These are phyloP conservation scores for Phragmites australis DNA, from an alignment of 176 grass and related monocot species.

Conservation along the genomic window DNA sequence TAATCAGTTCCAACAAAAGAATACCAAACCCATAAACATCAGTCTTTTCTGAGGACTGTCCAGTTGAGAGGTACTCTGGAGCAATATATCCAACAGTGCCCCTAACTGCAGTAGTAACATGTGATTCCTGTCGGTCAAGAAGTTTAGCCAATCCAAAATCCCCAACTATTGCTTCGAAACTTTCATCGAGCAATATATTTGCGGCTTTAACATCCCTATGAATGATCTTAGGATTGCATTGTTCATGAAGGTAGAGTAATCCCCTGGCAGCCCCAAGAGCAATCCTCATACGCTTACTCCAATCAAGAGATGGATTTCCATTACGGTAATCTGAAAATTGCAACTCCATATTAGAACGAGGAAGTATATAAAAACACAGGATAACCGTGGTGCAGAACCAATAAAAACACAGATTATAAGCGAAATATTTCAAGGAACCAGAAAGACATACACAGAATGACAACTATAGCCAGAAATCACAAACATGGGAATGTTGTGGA, in stretches of 20 bases:
- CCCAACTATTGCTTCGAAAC: constrained; percentile 88
- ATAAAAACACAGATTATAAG: not conserved
- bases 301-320: constrained; percentile 77
- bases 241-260: constrained; percentile 90
- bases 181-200: constrained; percentile 91
- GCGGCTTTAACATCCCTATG: constrained; percentile 96
- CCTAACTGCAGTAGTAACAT: constrained; percentile 89
- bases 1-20: constrained; percentile 85
- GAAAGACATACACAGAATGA: not conserved
- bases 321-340: constrained; percentile 61
- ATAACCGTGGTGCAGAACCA: not conserved
- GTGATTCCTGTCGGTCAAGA: constrained; percentile 87
- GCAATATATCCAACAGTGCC: constrained; percentile 96
- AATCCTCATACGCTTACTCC: constrained; percentile 82
- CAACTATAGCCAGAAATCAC: not conserved
- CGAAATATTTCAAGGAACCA: not conserved
- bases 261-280: constrained; percentile 88
- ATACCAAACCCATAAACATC: constrained; percentile 99
- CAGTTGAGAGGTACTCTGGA: constrained; percentile 96
- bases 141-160: constrained; percentile 98
- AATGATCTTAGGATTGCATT: constrained; percentile 98
- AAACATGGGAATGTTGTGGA: not conserved
- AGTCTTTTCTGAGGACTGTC: constrained; percentile 92
- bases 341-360: constrained; percentile 4
- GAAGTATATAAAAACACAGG: not conserved